phyloP scores from a whole-genome alignment of 2,329 filamentous ascomycete genomes.

The Alternaria brassicicola region DNA sequence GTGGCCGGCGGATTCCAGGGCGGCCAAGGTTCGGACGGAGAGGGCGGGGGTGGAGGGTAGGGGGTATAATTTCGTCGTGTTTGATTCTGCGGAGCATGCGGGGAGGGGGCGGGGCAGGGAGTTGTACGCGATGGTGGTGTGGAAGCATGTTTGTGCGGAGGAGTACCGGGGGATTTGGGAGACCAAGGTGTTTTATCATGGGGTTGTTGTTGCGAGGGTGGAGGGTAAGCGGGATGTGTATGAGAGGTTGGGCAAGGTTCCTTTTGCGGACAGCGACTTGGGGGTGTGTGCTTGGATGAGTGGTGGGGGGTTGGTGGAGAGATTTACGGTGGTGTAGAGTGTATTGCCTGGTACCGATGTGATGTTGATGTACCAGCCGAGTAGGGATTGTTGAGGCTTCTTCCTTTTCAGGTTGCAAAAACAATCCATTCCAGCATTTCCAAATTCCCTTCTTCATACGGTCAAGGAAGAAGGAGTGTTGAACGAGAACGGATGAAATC shows the following conservation, averaged over 20 bases:
- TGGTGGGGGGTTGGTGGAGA: neutral
- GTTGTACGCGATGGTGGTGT: neutral
- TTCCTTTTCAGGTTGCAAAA: too few species aligned
- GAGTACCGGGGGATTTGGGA: neutral
- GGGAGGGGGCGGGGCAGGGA: neutral
- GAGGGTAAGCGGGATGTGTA: neutral
- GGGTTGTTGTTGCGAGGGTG: neutral
- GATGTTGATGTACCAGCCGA: too few species aligned
- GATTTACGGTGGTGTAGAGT: neutral
- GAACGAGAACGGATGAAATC: too few species aligned
- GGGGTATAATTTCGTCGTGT: neutral
- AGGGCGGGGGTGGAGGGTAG: too few species aligned
- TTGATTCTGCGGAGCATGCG: neutral
- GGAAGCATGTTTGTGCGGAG: neutral
- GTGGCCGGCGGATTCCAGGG: neutral
- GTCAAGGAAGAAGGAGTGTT: neutral
- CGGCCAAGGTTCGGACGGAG: neutral
- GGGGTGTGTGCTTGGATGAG: neutral
- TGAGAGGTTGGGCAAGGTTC: neutral
- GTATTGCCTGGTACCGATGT: too few species aligned
- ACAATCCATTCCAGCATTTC: neutral
- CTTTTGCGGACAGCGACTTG: neutral
- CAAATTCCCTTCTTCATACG: neutral
- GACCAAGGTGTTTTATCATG: neutral
- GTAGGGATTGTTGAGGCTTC: too few species aligned